Percentiles rank a stretch among this genome's conserved stretches.
phyloP scores from a whole-genome alignment of 1,284 basidiomycete species.

The Rhodotorula sp. region DNA sequence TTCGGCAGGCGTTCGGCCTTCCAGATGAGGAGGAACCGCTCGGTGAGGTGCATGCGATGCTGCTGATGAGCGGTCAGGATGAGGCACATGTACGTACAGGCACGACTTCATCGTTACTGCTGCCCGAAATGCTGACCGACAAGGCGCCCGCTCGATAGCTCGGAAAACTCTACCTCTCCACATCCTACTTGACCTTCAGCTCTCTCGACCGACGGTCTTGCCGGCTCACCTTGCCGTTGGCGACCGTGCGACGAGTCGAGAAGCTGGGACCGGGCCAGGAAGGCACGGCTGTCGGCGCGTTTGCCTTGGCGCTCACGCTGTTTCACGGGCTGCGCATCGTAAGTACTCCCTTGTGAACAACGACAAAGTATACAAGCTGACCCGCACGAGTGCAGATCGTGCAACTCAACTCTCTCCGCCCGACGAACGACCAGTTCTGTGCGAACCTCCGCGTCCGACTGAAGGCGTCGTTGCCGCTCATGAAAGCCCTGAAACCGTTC shows the following conservation, averaged over 20 bases:
- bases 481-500: conserved; percentile 92
- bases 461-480: conserved; percentile 65
- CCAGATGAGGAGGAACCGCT: conserved; percentile 42
- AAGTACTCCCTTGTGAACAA: not conserved
- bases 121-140: not conserved
- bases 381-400: conserved; percentile 63
- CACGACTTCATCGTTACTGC: not conserved
- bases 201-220: conserved; percentile 91
- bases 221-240: conserved; percentile 86
- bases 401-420: conserved; percentile 91
- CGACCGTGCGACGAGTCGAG: conserved; percentile 93
- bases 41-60: conserved; percentile 78
- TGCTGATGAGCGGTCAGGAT: conserved; percentile 78
- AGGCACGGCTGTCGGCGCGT: conserved; percentile 71
- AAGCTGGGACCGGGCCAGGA: conserved; percentile 51
- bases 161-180: conserved; percentile 83
- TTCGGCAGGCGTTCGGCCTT: conserved; percentile 43
- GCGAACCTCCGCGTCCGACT: conserved; percentile 82
- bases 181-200: conserved; percentile 86
- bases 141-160: conserved; percentile 59
- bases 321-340: conserved; percentile 50
- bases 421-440: conserved; percentile 93
- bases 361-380: not conserved
- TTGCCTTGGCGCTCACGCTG: conserved; percentile 87
- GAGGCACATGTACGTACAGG: conserved; percentile 78